Percentiles rank a stretch among this genome's conserved stretches.
Evolutionary conservation across 805 yeast species (phyloP).

Genomic region (Zygosaccharomyces bisporus): DNA sequence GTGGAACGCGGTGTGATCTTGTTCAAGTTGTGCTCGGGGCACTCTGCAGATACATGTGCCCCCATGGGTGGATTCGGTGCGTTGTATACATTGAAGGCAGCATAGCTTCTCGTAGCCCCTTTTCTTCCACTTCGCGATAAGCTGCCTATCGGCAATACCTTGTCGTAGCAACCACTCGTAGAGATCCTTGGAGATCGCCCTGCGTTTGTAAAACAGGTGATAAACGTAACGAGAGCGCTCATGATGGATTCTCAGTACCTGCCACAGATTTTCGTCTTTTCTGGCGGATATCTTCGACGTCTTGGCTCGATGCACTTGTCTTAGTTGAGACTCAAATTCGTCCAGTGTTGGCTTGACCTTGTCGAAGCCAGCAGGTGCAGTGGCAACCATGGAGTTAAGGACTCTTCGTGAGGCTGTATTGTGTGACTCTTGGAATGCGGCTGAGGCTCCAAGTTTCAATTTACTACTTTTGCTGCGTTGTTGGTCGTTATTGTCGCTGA

Average conservation of each 20-base stretch:
- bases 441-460: too few relatives aligned
- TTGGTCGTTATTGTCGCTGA: background rate
- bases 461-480: too few relatives aligned
- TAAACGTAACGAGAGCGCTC: conserved; percentile 74
- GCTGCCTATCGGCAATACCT: conserved; percentile 58
- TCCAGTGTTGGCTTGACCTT: conserved; percentile 62
- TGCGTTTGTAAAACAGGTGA: conserved; percentile 65
- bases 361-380: conserved; percentile 71
- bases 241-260: conserved; percentile 64
- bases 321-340: conserved; percentile 56
- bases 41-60: conserved; percentile 83
- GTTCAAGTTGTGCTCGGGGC: conserved; percentile 51
- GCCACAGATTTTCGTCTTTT: conserved; percentile 64
- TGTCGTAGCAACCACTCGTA: conserved; percentile 72
- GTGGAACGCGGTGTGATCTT: conserved; percentile 36
- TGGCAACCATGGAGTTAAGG: conserved; percentile 14
- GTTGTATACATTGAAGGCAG: conserved; percentile 73
- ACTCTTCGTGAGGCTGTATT: too few relatives aligned
- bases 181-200: conserved; percentile 60
- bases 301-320: conserved; percentile 45
- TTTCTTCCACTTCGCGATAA: conserved; percentile 82
- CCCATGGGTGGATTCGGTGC: conserved; percentile 56
- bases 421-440: too few relatives aligned
- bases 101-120: conserved; percentile 85
- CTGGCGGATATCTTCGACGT: conserved; percentile 42